These are phyloP conservation scores for Mollisia scopiformis DNA, from an alignment of 2,329 filamentous ascomycete species.

Conservation along the genomic window DNA sequence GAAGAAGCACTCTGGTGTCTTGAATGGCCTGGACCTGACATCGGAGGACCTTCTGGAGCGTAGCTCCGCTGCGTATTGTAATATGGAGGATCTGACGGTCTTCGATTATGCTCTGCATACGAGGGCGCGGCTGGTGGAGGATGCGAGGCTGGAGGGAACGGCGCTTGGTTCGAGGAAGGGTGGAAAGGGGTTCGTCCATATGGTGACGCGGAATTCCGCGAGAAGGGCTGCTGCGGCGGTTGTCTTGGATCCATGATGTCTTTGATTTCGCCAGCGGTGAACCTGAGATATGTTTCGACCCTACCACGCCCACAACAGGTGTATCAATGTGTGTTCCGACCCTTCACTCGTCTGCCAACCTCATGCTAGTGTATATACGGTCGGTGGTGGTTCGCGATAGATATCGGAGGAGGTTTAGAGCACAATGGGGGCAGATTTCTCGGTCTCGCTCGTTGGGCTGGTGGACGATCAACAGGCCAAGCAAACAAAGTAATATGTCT, in stretches of 20 bases:
- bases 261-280: conserved; percentile 18
- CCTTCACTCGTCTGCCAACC: not conserved
- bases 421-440: not conserved
- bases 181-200: conserved; percentile 36
- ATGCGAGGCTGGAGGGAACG: conserved; percentile 36
- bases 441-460: not conserved
- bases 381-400: not conserved
- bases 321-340: not conserved
- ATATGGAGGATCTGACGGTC: conserved; percentile 38
- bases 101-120: conserved; percentile 34
- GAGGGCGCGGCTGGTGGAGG: conserved; percentile 30
- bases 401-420: not conserved
- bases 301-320: not conserved
- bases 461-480: not conserved
- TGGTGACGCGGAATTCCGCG: conserved; percentile 37
- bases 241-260: conserved; percentile 39
- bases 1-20: conserved; percentile 38
- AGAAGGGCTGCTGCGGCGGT: conserved; percentile 34
- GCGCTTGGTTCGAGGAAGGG: conserved; percentile 29
- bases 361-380: not conserved
- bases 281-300: not conserved
- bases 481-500: conserved; percentile 6
- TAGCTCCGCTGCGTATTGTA: conserved; percentile 34
- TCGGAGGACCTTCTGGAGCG: conserved; percentile 33
- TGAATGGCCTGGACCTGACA: conserved; percentile 32